phyloP scores from a whole-genome alignment of 345 rosid genomes.

The Excoecaria agallocha region DNA sequence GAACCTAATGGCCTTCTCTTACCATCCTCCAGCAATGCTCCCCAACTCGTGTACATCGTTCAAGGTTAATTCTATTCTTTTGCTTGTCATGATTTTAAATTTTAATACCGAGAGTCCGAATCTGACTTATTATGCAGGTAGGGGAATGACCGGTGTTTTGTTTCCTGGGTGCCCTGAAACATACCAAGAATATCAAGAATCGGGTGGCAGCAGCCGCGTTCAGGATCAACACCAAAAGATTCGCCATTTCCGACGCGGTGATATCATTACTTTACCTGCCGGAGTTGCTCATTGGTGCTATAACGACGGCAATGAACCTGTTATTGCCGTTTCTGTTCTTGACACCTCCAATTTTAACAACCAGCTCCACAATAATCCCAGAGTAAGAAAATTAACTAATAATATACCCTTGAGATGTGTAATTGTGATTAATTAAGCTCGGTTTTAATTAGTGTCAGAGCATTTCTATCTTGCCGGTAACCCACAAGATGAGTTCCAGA shows the following conservation, averaged over 20 bases:
- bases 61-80: conserved; percentile 28
- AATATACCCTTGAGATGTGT: no score
- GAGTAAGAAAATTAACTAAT: conserved; percentile 40
- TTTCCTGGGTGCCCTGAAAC: conserved; percentile 74
- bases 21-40: conserved; percentile 44
- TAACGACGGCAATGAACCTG: conserved; percentile 51
- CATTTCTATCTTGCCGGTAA: conserved; percentile 69
- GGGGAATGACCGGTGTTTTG: conserved; percentile 41
- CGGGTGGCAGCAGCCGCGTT: conserved; percentile 27
- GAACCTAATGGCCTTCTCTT: conserved; percentile 53
- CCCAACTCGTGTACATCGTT: conserved; percentile 50
- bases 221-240: conserved; percentile 62
- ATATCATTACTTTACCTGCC: conserved; percentile 44
- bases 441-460: conserved; percentile 24
- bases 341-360: conserved; percentile 42
- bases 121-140: conserved; percentile 25
- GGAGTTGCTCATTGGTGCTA: conserved; percentile 58
- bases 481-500: conserved; percentile 40
- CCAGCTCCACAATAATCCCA: conserved; percentile 65
- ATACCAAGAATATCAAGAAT: conserved; percentile 46
- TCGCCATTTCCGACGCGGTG: conserved; percentile 44
- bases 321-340: conserved; percentile 37
- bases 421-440: no score
- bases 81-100: neutral
- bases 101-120: neutral